These are phyloP conservation scores for Botrytis fabae DNA, from an alignment of 2,329 filamentous ascomycete genomes.

Conservation along the genomic window DNA sequence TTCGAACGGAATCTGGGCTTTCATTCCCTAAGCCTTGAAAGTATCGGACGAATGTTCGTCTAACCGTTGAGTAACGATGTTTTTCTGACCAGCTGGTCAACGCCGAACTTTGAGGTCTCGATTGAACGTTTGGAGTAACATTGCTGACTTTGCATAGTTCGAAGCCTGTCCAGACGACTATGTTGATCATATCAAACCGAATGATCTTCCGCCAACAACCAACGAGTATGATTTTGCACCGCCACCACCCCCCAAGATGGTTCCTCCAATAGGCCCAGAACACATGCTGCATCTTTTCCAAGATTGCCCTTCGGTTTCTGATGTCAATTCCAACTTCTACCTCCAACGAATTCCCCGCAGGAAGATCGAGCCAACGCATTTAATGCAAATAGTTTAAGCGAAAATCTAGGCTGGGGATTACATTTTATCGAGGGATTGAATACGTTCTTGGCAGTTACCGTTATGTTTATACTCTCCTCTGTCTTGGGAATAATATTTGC, in stretches of 20 bases:
- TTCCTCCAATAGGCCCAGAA: conserved; percentile 5
- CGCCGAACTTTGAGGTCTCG: background rate
- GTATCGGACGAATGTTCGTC: background rate
- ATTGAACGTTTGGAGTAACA: background rate
- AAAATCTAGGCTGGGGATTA: background rate
- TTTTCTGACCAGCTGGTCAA: background rate
- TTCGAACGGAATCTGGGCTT: background rate
- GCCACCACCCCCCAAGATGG: conserved; percentile 23
- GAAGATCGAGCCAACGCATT: conserved; percentile 9
- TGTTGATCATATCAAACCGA: conserved; percentile 23
- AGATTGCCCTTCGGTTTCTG: background rate
- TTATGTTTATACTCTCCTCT: background rate
- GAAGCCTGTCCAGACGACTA: conserved; percentile 21
- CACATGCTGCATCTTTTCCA: conserved; percentile 1
- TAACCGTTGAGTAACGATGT: background rate
- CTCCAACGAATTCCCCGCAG: background rate
- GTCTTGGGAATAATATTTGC: background rate
- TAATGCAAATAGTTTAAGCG: background rate
- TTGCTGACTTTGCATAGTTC: background rate
- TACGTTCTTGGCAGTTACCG: background rate
- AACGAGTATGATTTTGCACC: conserved; percentile 27
- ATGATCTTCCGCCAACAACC: conserved; percentile 22
- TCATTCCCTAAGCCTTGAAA: background rate
- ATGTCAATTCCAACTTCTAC: background rate
- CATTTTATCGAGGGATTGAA: conserved; percentile 7